A percentile compares a stretch with the other conserved stretches of the same genome.
phyloP scores from a whole-genome alignment of 2,329 filamentous ascomycete species.

The Trichoderma sp. region DNA sequence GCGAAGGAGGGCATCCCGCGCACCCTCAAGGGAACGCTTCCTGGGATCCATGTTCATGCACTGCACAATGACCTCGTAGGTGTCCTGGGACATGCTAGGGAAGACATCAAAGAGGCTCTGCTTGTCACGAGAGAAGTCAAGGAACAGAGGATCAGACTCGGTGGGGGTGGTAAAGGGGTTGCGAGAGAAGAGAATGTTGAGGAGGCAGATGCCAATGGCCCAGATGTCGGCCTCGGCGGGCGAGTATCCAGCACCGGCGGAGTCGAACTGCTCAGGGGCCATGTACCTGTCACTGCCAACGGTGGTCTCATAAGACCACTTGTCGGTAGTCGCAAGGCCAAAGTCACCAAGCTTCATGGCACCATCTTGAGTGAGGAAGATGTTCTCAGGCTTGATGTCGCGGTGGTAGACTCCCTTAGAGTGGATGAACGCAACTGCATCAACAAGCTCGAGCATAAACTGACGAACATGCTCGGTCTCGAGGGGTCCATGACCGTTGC shows the following conservation, averaged over 20 bases:
- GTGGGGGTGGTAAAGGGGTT: slow-evolving; percentile 94
- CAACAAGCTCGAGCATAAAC: slow-evolving; percentile 93
- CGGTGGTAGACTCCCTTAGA: slow-evolving; percentile 89
- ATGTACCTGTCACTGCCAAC: slow-evolving; percentile 99
- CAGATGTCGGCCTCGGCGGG: slow-evolving; percentile 92
- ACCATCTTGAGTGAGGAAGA: slow-evolving; percentile 84
- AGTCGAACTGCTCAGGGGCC: slow-evolving; percentile 97
- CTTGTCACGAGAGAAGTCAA: slow-evolving; percentile 89
- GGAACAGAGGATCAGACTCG: slow-evolving; percentile 85
- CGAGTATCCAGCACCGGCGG: slow-evolving; percentile 81
- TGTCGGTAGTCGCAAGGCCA: slow-evolving; percentile 82
- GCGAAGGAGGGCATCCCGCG: slow-evolving; percentile 73
- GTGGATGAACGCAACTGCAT: slow-evolving; percentile 88
- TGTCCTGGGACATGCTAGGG: slow-evolving; percentile 97
- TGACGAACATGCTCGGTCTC: slow-evolving; percentile 96
- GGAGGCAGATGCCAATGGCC: slow-evolving; percentile 93
- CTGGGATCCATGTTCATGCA: slow-evolving; percentile 88
- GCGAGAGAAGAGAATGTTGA: slow-evolving; percentile 94
- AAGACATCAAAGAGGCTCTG: slow-evolving; percentile 98
- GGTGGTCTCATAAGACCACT: slow-evolving; percentile 87
- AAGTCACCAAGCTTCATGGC: slow-evolving; percentile 97
- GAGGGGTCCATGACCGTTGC: slow-evolving; percentile 78
- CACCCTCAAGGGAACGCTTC: slow-evolving; percentile 77
- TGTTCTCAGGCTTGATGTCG: slow-evolving; percentile 99
- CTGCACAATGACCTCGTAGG: slow-evolving; percentile 87